A percentile compares a stretch with the other conserved stretches of the same genome.
Conservation (phyloP, 805 yeast species). For the Pichia rugopelliculosa region DNA sequence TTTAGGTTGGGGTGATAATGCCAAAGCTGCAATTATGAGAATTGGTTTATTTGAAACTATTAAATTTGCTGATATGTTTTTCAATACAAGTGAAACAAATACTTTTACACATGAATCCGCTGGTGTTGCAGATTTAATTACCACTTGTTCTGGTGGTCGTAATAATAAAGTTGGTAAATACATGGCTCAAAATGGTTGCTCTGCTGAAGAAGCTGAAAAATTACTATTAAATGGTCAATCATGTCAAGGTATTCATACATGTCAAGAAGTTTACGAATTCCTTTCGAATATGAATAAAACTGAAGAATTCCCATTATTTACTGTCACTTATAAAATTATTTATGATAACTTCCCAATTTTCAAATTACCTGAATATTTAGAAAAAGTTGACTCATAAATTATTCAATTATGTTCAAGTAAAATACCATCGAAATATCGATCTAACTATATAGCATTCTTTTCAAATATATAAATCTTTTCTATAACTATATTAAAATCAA, state of each 20-base stretch:
- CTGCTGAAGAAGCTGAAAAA: slow-evolving; percentile 77
- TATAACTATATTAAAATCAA: neutral
- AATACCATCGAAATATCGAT: neutral
- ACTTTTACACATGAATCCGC: slow-evolving; percentile 93
- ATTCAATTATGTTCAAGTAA: too few species aligned
- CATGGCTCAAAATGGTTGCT: slow-evolving; percentile 73
- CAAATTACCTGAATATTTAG: slow-evolving; percentile 65
- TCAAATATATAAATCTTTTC: slow-evolving; percentile 8
- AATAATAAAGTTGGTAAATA: slow-evolving; percentile 85
- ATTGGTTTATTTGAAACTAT: slow-evolving; percentile 89
- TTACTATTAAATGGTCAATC: slow-evolving; percentile 89
- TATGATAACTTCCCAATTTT: slow-evolving; percentile 69
- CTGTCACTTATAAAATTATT: slow-evolving; percentile 75
- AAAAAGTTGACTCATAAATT: slow-evolving; percentile 24
- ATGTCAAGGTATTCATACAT: slow-evolving; percentile 91
- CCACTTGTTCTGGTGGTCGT: slow-evolving; percentile 97
- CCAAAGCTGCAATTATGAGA: slow-evolving; percentile 96
- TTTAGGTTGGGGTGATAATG: slow-evolving; percentile 98
- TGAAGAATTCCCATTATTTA: slow-evolving; percentile 75
- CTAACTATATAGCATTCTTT: neutral
- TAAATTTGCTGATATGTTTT: slow-evolving; percentile 75
- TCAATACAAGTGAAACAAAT: slow-evolving; percentile 61
- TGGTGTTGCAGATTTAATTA: slow-evolving; percentile 97
- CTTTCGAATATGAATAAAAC: slow-evolving; percentile 44
- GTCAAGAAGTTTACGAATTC: slow-evolving; percentile 85